Evolutionary conservation across 768 basidiomycete species (phyloP), one percentile per base, ranked within the genome.

Genomic region (Austroboletus eburneus): DNA sequence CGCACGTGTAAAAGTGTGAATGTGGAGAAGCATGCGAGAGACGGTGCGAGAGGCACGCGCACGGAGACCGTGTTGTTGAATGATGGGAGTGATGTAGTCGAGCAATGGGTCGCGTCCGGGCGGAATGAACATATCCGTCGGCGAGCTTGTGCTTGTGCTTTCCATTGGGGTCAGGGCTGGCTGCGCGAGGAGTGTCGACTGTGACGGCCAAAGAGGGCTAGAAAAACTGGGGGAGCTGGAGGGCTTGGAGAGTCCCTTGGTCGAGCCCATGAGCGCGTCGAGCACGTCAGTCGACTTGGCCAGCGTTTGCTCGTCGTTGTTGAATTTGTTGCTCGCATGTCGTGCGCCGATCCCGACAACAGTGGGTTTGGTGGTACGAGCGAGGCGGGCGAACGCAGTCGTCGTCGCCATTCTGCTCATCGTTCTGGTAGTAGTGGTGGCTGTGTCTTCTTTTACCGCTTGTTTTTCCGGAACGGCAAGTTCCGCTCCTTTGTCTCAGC

Each of bases 61-160:
- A 47, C 83, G 78, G 46, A 81, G 73, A 25, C 91, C 91, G 60
- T 85, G 67, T 30, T 59, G 60, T 71, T 83, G 83, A 39, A 90
- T 68, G 45, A 70, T 65, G 16, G 79, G 80, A 3, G 87, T 72
- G 42, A 91, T 62, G 56, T 83, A 81, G 49, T 78, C 71, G 5
- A 91, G 78, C 3, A 91, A 72, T 1, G 89, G 90, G 62, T 90
- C 87, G 43, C 79, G 74, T 1, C 75, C 72, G n/a, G 87, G 86
- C 3, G 88, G 87, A 17, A 91, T 78, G 55, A 82, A 73, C 53
- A 76, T 72, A 37, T 49, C 49, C n/a, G n/a, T n/a, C n/a, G n/a
- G n/a, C n/a, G n/a, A n/a, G 5, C 51, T 20, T 21, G 37, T 17
- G 3, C n/a, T 17, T n/a, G 34, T n/a, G n/a, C n/a, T n/a, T n/a